Base-by-base conservation (phyloP, 306 rosid genomes). In the Glycyrrhiza uralensis region DNA sequence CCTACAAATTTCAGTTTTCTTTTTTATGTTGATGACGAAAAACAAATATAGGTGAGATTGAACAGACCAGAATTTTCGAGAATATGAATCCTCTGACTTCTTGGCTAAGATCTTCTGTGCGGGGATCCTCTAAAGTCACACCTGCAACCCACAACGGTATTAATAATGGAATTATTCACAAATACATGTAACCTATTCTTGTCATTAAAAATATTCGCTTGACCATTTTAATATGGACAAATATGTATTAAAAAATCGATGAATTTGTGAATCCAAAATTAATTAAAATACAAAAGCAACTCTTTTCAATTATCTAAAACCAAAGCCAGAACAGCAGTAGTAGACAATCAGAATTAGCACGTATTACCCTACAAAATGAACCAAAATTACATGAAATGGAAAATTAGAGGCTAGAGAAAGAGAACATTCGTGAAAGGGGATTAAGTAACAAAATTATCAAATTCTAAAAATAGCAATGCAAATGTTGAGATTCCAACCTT, bases 31-130 rank as follows among this genome's bases (percentile, higher is more conserved):
- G 2, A 18, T n/a, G 70, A 42, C 11, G 18, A 29, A 74, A 74
- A 55, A 63, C 47, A 64, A 73, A 69, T 46, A 60, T n/a, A 76
- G 26, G 67, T 28, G 60, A 54, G 73, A 70, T 47, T 29, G 56
- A 38, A 89, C 98, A 71, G 57, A 91, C 97, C 97, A 94, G 85
- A 85, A 94, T 86, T 83, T 91, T 94, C 17, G 98, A 83, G 86
- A 94, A 89, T 85, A 94, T 91, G 79, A 94, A 91, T 79, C 98
- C 97, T 87, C 96, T 87, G 72, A 91, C 98, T 77, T 94, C 98
- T 91, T 94, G 98, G 83, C 87, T 94, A 74, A 94, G 97, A 86
- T 94, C 98, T 89, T 94, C 98, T 2, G 87, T 94, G 51, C 84
- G 92, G 71, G 97, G 95, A 87, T 94, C 98, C 87, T 94, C 98